These are phyloP conservation scores for Incumbomyces lentus DNA, from an alignment of 2,329 filamentous ascomycete genomes.

Conservation along the genomic window DNA sequence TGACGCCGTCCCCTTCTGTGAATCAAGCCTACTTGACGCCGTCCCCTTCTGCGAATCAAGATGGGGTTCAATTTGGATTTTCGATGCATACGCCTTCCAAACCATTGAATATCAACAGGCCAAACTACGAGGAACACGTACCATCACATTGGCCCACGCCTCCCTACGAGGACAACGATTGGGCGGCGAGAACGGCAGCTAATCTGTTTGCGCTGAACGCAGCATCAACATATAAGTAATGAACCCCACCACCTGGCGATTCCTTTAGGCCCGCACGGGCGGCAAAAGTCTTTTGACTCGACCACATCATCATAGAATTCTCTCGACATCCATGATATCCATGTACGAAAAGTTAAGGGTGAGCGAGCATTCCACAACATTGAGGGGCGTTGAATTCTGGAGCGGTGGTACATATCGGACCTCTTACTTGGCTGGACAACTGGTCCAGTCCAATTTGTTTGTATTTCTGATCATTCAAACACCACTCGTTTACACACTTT, in stretches of 20 bases:
- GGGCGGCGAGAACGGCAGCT: constrained; percentile 72
- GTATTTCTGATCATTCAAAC: background rate
- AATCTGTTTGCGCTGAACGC: constrained; percentile 65
- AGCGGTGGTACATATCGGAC: background rate
- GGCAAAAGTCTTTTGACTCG: background rate
- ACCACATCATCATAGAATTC: constrained; percentile 2
- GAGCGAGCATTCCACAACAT: background rate
- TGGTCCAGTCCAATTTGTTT: background rate
- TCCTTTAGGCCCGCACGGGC: background rate
- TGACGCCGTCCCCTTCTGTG: background rate
- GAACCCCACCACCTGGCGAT: background rate
- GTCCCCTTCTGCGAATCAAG: constrained; percentile 72
- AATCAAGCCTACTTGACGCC: constrained; percentile 35
- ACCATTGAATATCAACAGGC: constrained; percentile 58
- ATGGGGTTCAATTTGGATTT: constrained; percentile 62
- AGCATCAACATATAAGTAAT: constrained; percentile 25
- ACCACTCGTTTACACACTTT: background rate
- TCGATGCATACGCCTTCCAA: constrained; percentile 43
- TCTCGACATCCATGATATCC: constrained; percentile 3
- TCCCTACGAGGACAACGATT: constrained; percentile 87
- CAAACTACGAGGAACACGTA: constrained; percentile 40
- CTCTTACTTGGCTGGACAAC: background rate
- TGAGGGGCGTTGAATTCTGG: background rate
- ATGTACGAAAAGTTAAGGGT: constrained; percentile 7
- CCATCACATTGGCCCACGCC: constrained; percentile 84